Evolutionary conservation across 177 flowering plant genomes (phyloP).

Genomic region (Vitis hybrid): DNA sequence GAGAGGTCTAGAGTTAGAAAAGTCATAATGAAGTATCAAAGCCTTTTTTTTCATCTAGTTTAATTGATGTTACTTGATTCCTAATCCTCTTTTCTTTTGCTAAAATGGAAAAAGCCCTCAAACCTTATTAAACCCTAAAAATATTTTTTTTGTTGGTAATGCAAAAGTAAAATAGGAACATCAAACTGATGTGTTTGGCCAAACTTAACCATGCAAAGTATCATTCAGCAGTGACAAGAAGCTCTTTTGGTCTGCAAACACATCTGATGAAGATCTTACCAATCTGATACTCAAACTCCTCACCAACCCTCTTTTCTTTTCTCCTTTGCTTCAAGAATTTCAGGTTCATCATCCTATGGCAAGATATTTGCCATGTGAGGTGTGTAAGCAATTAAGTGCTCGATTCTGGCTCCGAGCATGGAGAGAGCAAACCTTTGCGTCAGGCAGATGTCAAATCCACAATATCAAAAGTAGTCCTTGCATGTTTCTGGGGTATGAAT

Average conservation of each 20-base stretch:
- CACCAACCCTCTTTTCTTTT: too few species aligned
- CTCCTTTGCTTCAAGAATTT: too few species aligned
- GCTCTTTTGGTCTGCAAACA: too few species aligned
- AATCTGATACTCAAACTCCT: too few species aligned
- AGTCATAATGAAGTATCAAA: background rate
- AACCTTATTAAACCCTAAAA: too few species aligned
- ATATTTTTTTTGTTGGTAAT: background rate
- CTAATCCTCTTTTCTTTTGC: background rate
- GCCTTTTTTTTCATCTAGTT: too few species aligned
- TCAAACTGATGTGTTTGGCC: too few species aligned
- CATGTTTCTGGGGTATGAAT: slow-evolving; percentile 3
- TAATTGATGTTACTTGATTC: background rate
- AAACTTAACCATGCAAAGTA: too few species aligned
- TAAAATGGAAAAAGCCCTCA: background rate
- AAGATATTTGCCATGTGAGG: slow-evolving; percentile 23
- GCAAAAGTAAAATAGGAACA: too few species aligned
- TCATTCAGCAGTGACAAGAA: too few species aligned
- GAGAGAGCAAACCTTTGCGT: slow-evolving; percentile 30
- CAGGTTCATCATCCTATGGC: background rate
- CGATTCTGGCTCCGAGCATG: slow-evolving; percentile 32
- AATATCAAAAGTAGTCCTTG: background rate
- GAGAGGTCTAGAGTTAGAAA: background rate
- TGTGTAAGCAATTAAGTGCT: slow-evolving; percentile 18
- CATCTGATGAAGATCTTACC: too few species aligned
- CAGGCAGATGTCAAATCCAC: slow-evolving; percentile 31